Evolutionary conservation across 75 land plant species (phyloP).

Genomic region (Pseudotsuga menziesii): DNA sequence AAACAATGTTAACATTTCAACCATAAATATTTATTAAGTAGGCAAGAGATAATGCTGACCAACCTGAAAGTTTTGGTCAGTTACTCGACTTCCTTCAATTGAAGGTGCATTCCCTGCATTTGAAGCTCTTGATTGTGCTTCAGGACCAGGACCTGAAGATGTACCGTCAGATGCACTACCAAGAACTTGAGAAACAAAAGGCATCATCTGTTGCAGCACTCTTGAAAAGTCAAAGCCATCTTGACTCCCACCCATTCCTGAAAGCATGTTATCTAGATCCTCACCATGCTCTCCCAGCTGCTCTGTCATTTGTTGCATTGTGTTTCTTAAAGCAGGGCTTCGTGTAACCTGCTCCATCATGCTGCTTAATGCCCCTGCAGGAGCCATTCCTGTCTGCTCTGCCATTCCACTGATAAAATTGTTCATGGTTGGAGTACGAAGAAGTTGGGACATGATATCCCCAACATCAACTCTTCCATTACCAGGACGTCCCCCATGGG

Average conservation of each 20-base stretch:
- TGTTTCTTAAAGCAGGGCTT: conserved; percentile 54
- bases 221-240: conserved; percentile 67
- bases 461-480: conserved; percentile 22
- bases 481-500: conserved; percentile 9
- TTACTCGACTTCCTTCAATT: not conserved
- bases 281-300: conserved; percentile 42
- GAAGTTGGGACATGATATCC: conserved; percentile 40
- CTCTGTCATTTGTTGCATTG: conserved; percentile 58
- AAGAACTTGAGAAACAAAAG: conserved; percentile 71
- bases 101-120: conserved; percentile 1
- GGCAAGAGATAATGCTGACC: not conserved
- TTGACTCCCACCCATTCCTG: conserved; percentile 35
- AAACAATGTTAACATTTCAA: too few relatives aligned
- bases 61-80: conserved; percentile 23
- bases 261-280: conserved; percentile 34
- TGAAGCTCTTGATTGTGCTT: conserved; percentile 11
- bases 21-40: not conserved
- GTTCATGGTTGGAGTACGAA: conserved; percentile 37
- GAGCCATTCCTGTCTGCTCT: conserved; percentile 46
- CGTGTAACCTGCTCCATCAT: conserved; percentile 68
- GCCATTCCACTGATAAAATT: conserved; percentile 40
- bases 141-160: not conserved
- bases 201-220: conserved; percentile 88
- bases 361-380: conserved; percentile 45
- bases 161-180: conserved; percentile 17